A percentile compares a stretch with the other conserved stretches of the same genome.
These are phyloP conservation scores for Boletus rex-veris DNA, from an alignment of 768 basidiomycete genomes.

Conservation along the genomic window DNA sequence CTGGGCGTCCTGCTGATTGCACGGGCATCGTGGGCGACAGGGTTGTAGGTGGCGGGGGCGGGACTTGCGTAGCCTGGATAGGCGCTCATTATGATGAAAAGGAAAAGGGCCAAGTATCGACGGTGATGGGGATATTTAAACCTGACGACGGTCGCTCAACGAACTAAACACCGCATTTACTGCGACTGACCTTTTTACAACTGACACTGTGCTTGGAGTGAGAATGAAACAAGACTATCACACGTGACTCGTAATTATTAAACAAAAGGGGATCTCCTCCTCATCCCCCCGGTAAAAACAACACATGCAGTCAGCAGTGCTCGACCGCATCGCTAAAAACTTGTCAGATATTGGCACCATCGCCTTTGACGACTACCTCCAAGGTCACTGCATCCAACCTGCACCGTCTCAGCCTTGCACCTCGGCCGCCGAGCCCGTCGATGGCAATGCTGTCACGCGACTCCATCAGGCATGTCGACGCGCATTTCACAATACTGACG, in stretches of 20 bases:
- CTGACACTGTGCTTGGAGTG: too few species aligned
- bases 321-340: constrained; percentile 25
- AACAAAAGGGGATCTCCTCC: not conserved
- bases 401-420: not conserved
- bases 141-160: too few species aligned
- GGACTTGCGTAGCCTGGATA: constrained; percentile 15
- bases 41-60: constrained; percentile 5
- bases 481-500: constrained; percentile 39
- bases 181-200: too few species aligned
- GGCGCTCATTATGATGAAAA: constrained; percentile 12
- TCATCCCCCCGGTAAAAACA: too few species aligned
- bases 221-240: too few species aligned
- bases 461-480: constrained; percentile 44
- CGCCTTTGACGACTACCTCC: constrained; percentile 27
- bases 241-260: not conserved
- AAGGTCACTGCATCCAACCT: not conserved
- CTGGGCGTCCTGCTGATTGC: constrained; percentile 48
- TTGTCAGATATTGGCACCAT: constrained; percentile 29
- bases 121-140: too few species aligned
- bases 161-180: too few species aligned
- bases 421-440: not conserved
- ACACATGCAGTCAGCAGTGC: too few species aligned
- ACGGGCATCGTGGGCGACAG: constrained; percentile 16
- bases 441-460: constrained; percentile 28
- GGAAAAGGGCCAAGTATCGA: too few species aligned